phyloP scores from a whole-genome alignment of 345 rosid species.

The Salix arbutifolia region DNA sequence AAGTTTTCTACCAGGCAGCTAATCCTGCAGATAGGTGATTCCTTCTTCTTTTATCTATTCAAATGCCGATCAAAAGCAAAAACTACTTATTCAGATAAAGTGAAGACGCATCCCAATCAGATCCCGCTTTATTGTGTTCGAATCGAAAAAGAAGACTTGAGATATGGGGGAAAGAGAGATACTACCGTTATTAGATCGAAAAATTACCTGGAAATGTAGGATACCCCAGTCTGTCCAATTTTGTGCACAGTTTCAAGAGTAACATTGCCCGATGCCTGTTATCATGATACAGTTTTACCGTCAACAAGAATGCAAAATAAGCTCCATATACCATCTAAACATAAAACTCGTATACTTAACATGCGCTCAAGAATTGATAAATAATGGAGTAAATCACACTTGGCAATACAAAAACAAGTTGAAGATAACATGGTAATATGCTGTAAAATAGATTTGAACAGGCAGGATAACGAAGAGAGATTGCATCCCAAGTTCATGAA shows the following conservation, averaged over 20 bases:
- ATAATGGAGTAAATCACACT: not conserved
- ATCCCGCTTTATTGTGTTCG: not conserved
- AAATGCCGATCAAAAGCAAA: not conserved
- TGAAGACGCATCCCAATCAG: not conserved
- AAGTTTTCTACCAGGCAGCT: not conserved
- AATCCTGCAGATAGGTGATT: too few relatives aligned
- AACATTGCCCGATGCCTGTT: conserved; percentile 91
- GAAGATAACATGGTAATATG: not conserved
- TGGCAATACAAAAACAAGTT: not conserved
- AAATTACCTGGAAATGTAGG: conserved; percentile 81
- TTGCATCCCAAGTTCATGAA: not conserved
- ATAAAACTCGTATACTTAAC: not conserved
- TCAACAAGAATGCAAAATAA: conserved; percentile 1
- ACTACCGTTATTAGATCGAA: not conserved
- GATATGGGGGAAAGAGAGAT: not conserved
- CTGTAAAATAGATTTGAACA: not conserved
- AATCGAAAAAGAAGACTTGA: not conserved
- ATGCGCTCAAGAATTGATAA: not conserved
- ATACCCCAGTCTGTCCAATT: conserved; percentile 93
- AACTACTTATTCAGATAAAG: not conserved
- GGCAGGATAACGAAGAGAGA: not conserved
- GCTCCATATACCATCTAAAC: not conserved
- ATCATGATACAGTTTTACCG: conserved; percentile 16
- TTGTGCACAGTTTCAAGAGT: conserved; percentile 83
- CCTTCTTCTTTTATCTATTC: not conserved